phyloP scores from a whole-genome alignment of 768 basidiomycete genomes.

The Punctularia strigosozonata region DNA sequence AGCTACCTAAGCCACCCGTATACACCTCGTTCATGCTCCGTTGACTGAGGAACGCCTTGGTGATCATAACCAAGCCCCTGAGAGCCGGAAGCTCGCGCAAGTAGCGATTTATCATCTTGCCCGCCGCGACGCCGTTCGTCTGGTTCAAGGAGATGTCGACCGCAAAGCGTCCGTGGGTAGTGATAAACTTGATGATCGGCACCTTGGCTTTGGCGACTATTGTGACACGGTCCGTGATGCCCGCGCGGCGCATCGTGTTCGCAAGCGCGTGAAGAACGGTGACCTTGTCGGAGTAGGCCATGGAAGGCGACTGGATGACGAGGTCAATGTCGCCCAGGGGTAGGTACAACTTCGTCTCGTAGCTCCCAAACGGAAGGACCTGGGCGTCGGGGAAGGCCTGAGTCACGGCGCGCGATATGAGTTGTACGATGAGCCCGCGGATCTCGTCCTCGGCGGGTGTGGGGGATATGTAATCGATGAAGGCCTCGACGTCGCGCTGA shows the following conservation, averaged over 20 bases:
- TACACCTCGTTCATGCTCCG: slow-evolving; percentile 97
- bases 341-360: slow-evolving; percentile 86
- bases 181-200: slow-evolving; percentile 93
- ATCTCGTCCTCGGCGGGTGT: slow-evolving; percentile 78
- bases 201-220: slow-evolving; percentile 92
- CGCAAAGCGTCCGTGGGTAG: slow-evolving; percentile 66
- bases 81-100: slow-evolving; percentile 65
- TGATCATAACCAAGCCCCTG: slow-evolving; percentile 75
- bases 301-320: slow-evolving; percentile 69
- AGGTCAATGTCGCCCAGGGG: slow-evolving; percentile 93
- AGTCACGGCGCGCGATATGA: slow-evolving; percentile 56
- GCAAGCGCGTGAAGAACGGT: slow-evolving; percentile 69
- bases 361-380: slow-evolving; percentile 85
- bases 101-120: slow-evolving; percentile 72
- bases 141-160: slow-evolving; percentile 96
- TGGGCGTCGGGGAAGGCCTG: slow-evolving; percentile 67
- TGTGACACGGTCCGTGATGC: slow-evolving; percentile 70
- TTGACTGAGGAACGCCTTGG: slow-evolving; percentile 84
- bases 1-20: slow-evolving; percentile 88
- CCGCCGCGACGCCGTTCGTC: slow-evolving; percentile 69
- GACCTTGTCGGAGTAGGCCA: slow-evolving; percentile 61
- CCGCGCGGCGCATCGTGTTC: slow-evolving; percentile 57
- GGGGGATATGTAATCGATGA: slow-evolving; percentile 81
- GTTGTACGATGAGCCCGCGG: slow-evolving; percentile 56
- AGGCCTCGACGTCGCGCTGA: slow-evolving; percentile 78